These are phyloP conservation scores for Lepiota venenata DNA, from an alignment of 768 basidiomycete genomes.

Conservation along the genomic window DNA sequence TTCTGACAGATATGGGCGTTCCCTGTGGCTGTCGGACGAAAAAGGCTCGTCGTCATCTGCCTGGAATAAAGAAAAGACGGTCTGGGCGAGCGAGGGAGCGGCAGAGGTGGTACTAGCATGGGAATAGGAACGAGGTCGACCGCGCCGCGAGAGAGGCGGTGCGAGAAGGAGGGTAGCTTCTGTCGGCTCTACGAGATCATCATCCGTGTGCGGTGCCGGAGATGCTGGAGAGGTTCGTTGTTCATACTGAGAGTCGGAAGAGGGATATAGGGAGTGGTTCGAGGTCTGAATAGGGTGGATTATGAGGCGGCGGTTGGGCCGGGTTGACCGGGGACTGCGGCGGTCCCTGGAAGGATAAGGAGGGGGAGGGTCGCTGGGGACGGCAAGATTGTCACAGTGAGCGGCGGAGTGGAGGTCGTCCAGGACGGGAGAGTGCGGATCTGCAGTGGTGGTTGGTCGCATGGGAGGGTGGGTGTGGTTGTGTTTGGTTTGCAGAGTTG, in stretches of 20 bases:
- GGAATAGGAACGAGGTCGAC: constrained; percentile 54
- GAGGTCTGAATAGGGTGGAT: constrained; percentile 19
- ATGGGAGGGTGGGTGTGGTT: background rate
- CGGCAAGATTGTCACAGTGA: background rate
- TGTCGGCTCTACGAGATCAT: constrained; percentile 24
- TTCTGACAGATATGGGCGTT: constrained; percentile 10
- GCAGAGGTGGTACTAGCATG: constrained; percentile 51
- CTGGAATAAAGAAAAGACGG: constrained; percentile 65
- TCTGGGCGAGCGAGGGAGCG: constrained; percentile 66
- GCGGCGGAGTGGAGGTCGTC: background rate
- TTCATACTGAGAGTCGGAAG: constrained; percentile 18
- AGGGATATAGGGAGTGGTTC: constrained; percentile 2
- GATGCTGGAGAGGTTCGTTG: constrained; percentile 1
- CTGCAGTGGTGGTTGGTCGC: background rate
- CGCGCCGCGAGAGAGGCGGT: constrained; percentile 21
- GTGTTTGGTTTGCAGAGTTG: constrained; percentile 6
- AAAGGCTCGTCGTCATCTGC: constrained; percentile 41
- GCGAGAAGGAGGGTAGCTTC: constrained; percentile 51
- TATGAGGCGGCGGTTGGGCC: constrained; percentile 23
- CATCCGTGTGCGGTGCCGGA: constrained; percentile 18
- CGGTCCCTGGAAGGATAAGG: constrained; percentile 59
- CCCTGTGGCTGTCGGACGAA: constrained; percentile 27
- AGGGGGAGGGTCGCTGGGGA: constrained; percentile 58
- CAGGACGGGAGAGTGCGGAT: background rate
- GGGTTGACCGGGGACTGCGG: constrained; percentile 29